Evolutionary conservation across 495 filamentous ascomycete genomes (phyloP).

Genomic region (Aspergillus bertholletiae): DNA sequence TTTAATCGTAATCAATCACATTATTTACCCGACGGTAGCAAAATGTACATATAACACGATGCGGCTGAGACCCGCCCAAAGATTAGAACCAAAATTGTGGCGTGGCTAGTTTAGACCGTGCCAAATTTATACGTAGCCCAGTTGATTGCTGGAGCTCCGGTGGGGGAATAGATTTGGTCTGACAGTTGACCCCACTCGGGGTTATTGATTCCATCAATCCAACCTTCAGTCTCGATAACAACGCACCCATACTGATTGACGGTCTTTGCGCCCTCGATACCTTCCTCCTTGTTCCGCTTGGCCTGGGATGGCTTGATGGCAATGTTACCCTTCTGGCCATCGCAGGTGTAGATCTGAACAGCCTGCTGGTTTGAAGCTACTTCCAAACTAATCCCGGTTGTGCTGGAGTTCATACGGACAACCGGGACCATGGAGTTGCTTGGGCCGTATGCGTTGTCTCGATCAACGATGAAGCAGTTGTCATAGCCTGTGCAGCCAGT

Average conservation of each 20-base stretch:
- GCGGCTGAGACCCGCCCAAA: not conserved
- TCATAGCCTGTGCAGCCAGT: conserved; percentile 74
- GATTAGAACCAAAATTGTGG: not conserved
- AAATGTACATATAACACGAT: not conserved
- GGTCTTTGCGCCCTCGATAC: conserved; percentile 32
- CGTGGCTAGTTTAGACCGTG: conserved; percentile 14
- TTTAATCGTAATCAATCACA: not conserved
- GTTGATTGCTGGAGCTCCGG: conserved; percentile 57
- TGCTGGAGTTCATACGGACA: conserved; percentile 52
- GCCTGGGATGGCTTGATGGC: conserved; percentile 50
- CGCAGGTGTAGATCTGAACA: conserved; percentile 76
- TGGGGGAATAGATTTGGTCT: conserved; percentile 62
- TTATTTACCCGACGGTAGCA: conserved; percentile 1
- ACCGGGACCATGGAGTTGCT: conserved; percentile 59
- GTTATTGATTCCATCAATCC: conserved; percentile 80
- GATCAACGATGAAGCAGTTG: conserved; percentile 68
- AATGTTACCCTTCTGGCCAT: conserved; percentile 64
- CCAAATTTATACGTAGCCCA: conserved; percentile 64
- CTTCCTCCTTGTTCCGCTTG: conserved; percentile 43
- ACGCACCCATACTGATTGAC: conserved; percentile 67
- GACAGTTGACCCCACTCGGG: conserved; percentile 65
- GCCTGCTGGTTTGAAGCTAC: conserved; percentile 72
- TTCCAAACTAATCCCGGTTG: conserved; percentile 67
- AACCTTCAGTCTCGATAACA: conserved; percentile 61
- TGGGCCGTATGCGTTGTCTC: conserved; percentile 60